phyloP scores from a whole-genome alignment of 257 asterid genomes.

The Solanum gandarillasii region DNA sequence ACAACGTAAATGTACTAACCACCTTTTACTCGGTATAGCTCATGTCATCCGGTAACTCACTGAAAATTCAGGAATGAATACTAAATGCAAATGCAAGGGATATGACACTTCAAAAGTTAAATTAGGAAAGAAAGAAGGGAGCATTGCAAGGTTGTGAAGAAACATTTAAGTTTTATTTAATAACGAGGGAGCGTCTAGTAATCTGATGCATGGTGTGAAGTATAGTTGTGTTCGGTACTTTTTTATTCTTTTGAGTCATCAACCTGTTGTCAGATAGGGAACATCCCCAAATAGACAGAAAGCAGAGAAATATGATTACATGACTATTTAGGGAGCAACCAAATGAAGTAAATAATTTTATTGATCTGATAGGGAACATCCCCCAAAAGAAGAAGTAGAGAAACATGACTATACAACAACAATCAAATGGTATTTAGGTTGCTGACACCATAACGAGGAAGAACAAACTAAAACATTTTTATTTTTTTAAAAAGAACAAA shows the following conservation, averaged over 20 bases:
- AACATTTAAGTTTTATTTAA: background rate
- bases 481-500: too few species aligned
- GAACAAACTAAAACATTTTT: background rate
- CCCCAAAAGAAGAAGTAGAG: background rate
- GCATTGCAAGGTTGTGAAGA: background rate
- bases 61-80: background rate
- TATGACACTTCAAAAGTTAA: background rate
- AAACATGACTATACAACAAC: background rate
- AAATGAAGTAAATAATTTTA: background rate
- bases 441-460: background rate
- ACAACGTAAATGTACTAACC: background rate
- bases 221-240: background rate
- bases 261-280: background rate
- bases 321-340: background rate
- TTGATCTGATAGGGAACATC: background rate
- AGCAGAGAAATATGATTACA: background rate
- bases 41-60: background rate
- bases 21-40: background rate
- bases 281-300: background rate
- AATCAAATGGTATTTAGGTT: background rate
- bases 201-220: background rate
- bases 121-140: background rate
- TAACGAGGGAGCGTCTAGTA: background rate
- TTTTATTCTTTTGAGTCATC: background rate
- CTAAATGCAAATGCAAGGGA: background rate